These are phyloP conservation scores for Suillus plorans DNA, from an alignment of 768 basidiomycete genomes.

Conservation along the genomic window DNA sequence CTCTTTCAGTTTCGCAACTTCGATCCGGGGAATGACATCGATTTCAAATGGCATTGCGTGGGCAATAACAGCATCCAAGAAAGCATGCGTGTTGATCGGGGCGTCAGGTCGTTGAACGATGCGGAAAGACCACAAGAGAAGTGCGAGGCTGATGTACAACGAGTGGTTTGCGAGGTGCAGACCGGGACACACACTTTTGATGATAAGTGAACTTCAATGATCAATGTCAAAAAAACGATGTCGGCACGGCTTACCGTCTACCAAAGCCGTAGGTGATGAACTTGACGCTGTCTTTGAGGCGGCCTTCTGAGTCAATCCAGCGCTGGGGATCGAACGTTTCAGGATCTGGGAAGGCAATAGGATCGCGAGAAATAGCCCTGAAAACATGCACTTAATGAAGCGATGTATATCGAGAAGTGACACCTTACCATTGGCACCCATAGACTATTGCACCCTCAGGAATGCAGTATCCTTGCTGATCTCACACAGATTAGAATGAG, in stretches of 20 bases:
- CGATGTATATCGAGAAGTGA: not conserved
- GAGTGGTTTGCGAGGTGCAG: conserved; percentile 47
- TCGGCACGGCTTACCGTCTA: not conserved
- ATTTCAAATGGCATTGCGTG: not conserved
- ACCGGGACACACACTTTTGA: conserved; percentile 55
- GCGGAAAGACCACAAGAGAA: conserved; percentile 48
- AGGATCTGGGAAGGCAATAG: conserved; percentile 47
- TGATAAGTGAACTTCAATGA: not conserved
- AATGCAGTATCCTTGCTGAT: not conserved
- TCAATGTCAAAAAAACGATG: not conserved
- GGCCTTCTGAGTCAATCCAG: conserved; percentile 38
- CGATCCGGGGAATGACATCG: conserved; percentile 9
- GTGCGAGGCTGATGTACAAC: conserved; percentile 59
- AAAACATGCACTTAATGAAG: not conserved
- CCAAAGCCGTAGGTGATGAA: not conserved
- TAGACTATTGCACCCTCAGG: not conserved
- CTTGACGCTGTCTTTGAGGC: not conserved
- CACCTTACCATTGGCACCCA: not conserved
- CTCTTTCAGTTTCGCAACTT: conserved; percentile 13
- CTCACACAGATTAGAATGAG: not conserved
- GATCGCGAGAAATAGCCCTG: conserved; percentile 2
- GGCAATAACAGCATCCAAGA: not conserved
- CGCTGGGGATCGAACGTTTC: conserved; percentile 56
- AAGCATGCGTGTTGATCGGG: not conserved
- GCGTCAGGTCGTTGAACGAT: not conserved